Conservation (phyloP, 1,139 yeast genomes). For the Magnusiomyces fungicola region DNA sequence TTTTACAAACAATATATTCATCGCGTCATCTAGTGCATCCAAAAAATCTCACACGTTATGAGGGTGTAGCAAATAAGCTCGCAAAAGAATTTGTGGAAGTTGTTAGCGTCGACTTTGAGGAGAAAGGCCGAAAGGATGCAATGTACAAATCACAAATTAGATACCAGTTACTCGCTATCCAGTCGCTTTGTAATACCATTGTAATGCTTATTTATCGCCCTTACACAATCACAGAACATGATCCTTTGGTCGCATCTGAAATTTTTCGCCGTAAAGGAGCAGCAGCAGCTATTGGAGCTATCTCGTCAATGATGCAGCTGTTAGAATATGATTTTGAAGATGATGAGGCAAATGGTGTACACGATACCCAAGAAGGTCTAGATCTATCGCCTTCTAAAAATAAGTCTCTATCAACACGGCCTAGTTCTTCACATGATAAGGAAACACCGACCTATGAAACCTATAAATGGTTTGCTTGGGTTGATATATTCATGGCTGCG, state of each 20-base stretch:
- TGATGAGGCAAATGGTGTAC: not conserved
- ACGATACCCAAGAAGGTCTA: not conserved
- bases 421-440: not conserved
- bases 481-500: conserved; percentile 2
- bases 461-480: conserved; percentile 5
- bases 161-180: conserved; percentile 2
- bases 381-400: not conserved
- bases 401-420: not conserved
- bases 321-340: not conserved
- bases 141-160: not conserved
- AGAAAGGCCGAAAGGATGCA: not conserved
- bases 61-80: not conserved
- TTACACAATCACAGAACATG: not conserved
- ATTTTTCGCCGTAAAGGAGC: conserved; percentile 2
- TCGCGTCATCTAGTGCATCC: not conserved
- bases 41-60: not conserved
- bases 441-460: not conserved
- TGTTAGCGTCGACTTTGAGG: not conserved
- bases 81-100: not conserved
- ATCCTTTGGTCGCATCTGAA: not conserved
- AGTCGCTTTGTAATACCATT: conserved; percentile 2
- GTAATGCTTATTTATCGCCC: conserved; percentile 1
- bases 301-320: conserved; percentile 1
- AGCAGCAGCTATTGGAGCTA: conserved; percentile 3
- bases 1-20: not conserved